phyloP scores from a whole-genome alignment of 2,329 filamentous ascomycete species.

The Ceratocystis cacaofunesta region DNA sequence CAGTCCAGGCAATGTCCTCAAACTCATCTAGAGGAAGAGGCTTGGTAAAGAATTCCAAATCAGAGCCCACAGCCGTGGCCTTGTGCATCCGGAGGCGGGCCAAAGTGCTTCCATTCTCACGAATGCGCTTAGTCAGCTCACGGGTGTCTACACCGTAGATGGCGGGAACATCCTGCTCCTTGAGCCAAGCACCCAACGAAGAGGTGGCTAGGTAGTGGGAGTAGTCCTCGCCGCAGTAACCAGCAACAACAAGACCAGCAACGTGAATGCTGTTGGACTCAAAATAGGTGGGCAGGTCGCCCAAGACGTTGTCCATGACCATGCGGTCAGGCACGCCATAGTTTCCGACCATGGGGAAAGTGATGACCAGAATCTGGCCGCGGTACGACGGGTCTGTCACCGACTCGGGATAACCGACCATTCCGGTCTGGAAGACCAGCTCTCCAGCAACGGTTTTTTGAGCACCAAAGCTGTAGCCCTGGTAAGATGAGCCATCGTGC shows the following conservation, averaged over 20 bases:
- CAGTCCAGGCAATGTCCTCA: slow-evolving; percentile 71
- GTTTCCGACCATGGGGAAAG: slow-evolving; percentile 89
- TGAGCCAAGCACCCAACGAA: slow-evolving; percentile 86
- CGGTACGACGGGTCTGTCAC: slow-evolving; percentile 78
- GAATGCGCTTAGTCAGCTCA: slow-evolving; percentile 83
- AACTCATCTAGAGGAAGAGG: slow-evolving; percentile 38
- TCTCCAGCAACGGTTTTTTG: slow-evolving; percentile 90
- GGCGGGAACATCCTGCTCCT: slow-evolving; percentile 85
- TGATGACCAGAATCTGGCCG: slow-evolving; percentile 90
- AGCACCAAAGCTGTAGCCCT: slow-evolving; percentile 93
- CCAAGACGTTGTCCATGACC: slow-evolving; percentile 67
- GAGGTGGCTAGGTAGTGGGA: slow-evolving; percentile 87
- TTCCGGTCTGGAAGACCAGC: slow-evolving; percentile 97
- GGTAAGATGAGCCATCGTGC: slow-evolving; percentile 77
- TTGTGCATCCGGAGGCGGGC: slow-evolving; percentile 67
- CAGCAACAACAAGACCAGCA: slow-evolving; percentile 76
- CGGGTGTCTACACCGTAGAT: slow-evolving; percentile 93
- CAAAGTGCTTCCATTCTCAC: slow-evolving; percentile 90
- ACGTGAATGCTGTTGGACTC: slow-evolving; percentile 89
- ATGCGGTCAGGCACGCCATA: slow-evolving; percentile 90
- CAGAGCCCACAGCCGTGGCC: slow-evolving; percentile 27
- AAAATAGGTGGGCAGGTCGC: slow-evolving; percentile 80
- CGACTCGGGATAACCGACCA: slow-evolving; percentile 96
- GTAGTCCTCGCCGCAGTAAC: slow-evolving; percentile 87
- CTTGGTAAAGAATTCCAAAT: slow-evolving; percentile 15